Evolutionary conservation across 139 green algal species (phyloP).

Genomic region (Mesotaenium endlicherianum): DNA sequence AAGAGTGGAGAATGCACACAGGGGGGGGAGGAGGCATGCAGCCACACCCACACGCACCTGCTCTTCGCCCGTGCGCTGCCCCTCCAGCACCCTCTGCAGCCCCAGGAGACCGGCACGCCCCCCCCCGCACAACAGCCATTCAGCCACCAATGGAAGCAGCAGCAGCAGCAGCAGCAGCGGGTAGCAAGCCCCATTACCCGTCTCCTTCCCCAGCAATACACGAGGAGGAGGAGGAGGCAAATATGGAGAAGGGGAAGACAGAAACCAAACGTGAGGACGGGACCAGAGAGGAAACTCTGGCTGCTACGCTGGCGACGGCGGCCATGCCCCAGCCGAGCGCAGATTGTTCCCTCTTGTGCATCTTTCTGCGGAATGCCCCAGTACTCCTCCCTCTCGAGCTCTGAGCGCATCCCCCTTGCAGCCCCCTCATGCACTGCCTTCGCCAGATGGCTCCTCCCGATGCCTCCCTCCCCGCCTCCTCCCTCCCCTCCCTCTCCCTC

Average conservation of each 20-base stretch:
- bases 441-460: neutral
- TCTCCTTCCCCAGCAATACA: too few species aligned
- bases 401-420: neutral
- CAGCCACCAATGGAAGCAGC: too few species aligned
- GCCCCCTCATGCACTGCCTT: neutral
- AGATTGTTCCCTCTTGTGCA: neutral
- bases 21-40: neutral
- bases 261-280: neutral
- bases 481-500: neutral
- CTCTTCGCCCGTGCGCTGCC: conserved; percentile 40
- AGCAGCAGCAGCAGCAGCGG: neutral
- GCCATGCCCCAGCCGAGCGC: neutral
- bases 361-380: neutral
- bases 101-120: too few species aligned
- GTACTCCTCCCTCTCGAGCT: neutral
- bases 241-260: neutral
- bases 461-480: conserved; percentile 4
- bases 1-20: neutral
- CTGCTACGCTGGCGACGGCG: neutral
- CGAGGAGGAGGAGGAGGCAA: too few species aligned
- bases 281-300: neutral
- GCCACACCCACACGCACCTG: conserved; percentile 20
- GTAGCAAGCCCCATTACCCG: too few species aligned
- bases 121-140: too few species aligned
- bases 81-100: conserved; percentile 34